Evolutionary conservation across 2,329 filamentous ascomycete species (phyloP).

Genomic region (Cladorrhinum sp.): DNA sequence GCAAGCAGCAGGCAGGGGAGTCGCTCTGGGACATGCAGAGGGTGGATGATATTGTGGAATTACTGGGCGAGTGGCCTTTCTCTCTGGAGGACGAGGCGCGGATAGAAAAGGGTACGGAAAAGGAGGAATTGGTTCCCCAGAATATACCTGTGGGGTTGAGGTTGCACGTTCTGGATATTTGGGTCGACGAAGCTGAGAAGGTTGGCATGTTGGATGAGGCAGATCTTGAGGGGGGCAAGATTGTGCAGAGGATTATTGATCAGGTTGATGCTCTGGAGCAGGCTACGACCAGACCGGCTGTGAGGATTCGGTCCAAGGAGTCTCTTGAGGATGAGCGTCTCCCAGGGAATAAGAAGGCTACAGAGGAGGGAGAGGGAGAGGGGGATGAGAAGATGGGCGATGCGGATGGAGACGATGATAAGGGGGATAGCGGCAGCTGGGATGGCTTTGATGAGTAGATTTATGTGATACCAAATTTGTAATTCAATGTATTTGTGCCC

Average conservation of each 20-base stretch:
- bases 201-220: conserved; percentile 51
- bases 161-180: conserved; percentile 86
- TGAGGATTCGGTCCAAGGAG: conserved; percentile 68
- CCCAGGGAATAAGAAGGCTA: conserved; percentile 53
- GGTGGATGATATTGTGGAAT: conserved; percentile 35
- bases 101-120: conserved; percentile 31
- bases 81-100: conserved; percentile 35
- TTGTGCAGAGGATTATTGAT: conserved; percentile 51
- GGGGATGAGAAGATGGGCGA: conserved; percentile 9
- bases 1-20: neutral
- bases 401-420: conserved; percentile 12
- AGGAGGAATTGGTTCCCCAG: conserved; percentile 31
- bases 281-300: conserved; percentile 64
- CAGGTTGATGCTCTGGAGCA: conserved; percentile 56
- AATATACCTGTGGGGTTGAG: conserved; percentile 75
- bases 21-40: conserved; percentile 24
- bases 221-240: conserved; percentile 38
- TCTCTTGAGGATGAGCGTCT: conserved; percentile 72
- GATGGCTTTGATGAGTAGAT: conserved; percentile 27
- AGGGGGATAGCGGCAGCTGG: conserved; percentile 16
- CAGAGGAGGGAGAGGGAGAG: conserved; percentile 33
- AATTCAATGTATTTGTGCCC: neutral
- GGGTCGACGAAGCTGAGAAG: conserved; percentile 83
- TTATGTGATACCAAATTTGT: neutral
- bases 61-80: conserved; percentile 46